A percentile compares a stretch with the other conserved stretches of the same genome.
These are phyloP conservation scores for Lachancea sp. DNA, from an alignment of 805 yeast genomes.

Conservation along the genomic window DNA sequence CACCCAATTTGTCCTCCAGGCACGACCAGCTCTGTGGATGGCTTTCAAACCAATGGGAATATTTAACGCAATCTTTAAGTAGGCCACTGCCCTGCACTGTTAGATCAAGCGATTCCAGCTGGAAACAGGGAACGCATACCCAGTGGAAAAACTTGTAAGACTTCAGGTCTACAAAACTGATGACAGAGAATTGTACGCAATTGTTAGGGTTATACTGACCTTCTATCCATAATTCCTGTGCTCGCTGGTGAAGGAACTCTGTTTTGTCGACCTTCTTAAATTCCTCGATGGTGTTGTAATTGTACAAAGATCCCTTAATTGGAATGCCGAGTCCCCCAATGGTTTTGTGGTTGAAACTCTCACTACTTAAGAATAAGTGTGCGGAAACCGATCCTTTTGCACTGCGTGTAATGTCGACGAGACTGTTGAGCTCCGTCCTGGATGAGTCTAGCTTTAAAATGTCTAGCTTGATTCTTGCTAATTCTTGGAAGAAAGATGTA, in stretches of 20 bases:
- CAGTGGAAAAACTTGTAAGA: constrained; percentile 85
- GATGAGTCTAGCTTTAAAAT: constrained; percentile 49
- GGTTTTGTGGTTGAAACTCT: constrained; percentile 29
- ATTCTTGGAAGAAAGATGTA: constrained; percentile 74
- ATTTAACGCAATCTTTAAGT: neutral
- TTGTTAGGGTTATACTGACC: constrained; percentile 28
- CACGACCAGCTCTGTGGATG: constrained; percentile 27
- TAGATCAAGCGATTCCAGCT: constrained; percentile 12
- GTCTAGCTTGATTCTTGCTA: constrained; percentile 69
- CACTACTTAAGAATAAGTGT: constrained; percentile 24
- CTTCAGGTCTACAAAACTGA: constrained; percentile 83
- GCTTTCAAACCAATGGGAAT: constrained; percentile 16
- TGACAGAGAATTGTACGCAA: constrained; percentile 37
- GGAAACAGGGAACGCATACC: constrained; percentile 72
- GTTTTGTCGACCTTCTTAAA: constrained; percentile 67
- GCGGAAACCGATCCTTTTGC: constrained; percentile 15
- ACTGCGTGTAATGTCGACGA: constrained; percentile 18
- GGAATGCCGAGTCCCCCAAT: constrained; percentile 9
- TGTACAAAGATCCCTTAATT: constrained; percentile 40
- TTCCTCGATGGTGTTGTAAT: constrained; percentile 80
- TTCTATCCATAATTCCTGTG: constrained; percentile 26
- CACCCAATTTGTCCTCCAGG: constrained; percentile 17
- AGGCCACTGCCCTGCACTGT: neutral
- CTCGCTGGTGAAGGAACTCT: constrained; percentile 42
- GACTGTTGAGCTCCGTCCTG: constrained; percentile 24